Percentiles rank a stretch among this genome's conserved stretches.
These are phyloP conservation scores for Kazachstania martiniae DNA, from an alignment of 805 yeast genomes.

Conservation along the genomic window DNA sequence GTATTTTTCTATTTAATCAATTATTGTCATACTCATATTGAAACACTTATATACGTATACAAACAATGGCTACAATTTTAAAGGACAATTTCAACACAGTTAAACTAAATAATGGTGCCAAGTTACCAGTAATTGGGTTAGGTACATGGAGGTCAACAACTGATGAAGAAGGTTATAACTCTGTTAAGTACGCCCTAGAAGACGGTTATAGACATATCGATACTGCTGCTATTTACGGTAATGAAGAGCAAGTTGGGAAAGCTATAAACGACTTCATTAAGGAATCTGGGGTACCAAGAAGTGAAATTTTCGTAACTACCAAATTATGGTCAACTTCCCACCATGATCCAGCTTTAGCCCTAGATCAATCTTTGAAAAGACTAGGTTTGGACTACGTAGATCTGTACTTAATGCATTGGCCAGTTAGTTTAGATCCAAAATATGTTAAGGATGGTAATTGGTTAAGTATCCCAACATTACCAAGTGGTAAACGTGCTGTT, in stretches of 20 bases:
- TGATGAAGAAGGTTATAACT: slow-evolving; percentile 41
- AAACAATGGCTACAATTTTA: slow-evolving; percentile 8
- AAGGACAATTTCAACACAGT: slow-evolving; percentile 15
- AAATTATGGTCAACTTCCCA: slow-evolving; percentile 53
- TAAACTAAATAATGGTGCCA: slow-evolving; percentile 50
- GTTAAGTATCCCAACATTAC: slow-evolving; percentile 27
- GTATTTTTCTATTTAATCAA: not conserved
- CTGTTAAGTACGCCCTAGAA: slow-evolving; percentile 51
- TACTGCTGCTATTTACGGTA: slow-evolving; percentile 58
- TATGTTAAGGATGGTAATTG: slow-evolving; percentile 28
- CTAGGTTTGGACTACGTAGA: slow-evolving; percentile 70
- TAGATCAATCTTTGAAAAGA: slow-evolving; percentile 48
- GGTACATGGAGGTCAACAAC: slow-evolving; percentile 63
- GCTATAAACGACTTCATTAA: slow-evolving; percentile 43
- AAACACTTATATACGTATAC: not conserved
- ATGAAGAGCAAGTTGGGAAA: slow-evolving; percentile 54
- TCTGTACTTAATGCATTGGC: slow-evolving; percentile 77
- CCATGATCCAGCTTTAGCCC: slow-evolving; percentile 38
- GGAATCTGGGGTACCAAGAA: slow-evolving; percentile 55
- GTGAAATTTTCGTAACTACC: slow-evolving; percentile 59
- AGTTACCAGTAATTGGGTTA: slow-evolving; percentile 57
- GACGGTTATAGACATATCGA: slow-evolving; percentile 69
- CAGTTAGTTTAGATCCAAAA: slow-evolving; percentile 41
- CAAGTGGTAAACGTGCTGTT: slow-evolving; percentile 31
- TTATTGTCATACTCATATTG: not conserved